Evolutionary conservation across 2,329 filamentous ascomycete species (phyloP).

Genomic region (Hawksworthiomyces lignivorus): DNA sequence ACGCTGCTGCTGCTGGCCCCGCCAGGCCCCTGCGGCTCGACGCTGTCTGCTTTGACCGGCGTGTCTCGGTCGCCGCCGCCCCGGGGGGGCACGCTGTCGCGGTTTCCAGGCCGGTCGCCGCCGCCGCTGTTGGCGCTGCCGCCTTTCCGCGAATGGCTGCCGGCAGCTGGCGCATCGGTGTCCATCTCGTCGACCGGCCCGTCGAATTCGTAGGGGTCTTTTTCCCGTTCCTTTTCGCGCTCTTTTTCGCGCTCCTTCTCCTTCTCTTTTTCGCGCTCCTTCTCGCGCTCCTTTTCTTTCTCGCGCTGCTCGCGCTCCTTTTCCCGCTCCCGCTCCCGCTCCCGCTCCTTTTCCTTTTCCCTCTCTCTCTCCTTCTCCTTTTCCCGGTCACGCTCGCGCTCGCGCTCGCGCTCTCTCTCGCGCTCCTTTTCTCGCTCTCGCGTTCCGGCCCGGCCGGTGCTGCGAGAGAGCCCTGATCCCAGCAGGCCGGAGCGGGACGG

Average conservation of each 20-base stretch:
- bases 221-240: constrained; percentile 13
- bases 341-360: constrained; percentile 18
- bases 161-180: constrained; percentile 32
- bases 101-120: constrained; percentile 24
- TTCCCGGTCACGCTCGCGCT: constrained; percentile 16
- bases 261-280: constrained; percentile 2
- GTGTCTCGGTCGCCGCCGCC: constrained; percentile 40
- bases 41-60: constrained; percentile 48
- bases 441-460: constrained; percentile 14
- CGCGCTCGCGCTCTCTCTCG: constrained; percentile 14
- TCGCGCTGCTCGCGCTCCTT: constrained; percentile 3
- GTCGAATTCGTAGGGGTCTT: constrained; percentile 34
- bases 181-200: constrained; percentile 34
- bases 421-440: constrained; percentile 18
- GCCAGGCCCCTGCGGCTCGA: constrained; percentile 38
- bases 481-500: constrained; percentile 17
- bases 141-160: constrained; percentile 27
- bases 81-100: constrained; percentile 28
- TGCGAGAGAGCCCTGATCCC: constrained; percentile 8
- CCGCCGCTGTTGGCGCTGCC: constrained; percentile 22
- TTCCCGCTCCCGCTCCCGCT: background rate
- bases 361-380: constrained; percentile 22
- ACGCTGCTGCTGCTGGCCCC: constrained; percentile 21
- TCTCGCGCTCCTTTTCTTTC: constrained; percentile 3
- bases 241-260: constrained; percentile 11